A percentile compares a stretch with the other conserved stretches of the same genome.
Evolutionary conservation across 208 protist species (phyloP).

Genomic region (Leishmania martiniquensis): DNA sequence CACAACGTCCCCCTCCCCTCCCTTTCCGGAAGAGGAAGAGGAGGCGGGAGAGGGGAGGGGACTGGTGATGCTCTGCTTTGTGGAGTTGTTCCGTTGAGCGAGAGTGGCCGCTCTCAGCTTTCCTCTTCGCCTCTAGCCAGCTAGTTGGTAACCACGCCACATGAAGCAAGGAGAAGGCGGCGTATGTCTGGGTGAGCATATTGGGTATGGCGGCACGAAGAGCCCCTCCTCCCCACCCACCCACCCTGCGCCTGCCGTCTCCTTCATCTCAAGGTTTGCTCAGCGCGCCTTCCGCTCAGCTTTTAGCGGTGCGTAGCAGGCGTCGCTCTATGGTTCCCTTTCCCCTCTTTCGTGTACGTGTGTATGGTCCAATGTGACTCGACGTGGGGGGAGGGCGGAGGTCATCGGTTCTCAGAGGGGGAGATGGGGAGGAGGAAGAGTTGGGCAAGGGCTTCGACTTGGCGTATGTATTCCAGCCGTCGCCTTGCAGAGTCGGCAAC

Average conservation of each 20-base stretch:
- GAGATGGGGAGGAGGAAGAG: not conserved
- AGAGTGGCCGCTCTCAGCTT: not conserved
- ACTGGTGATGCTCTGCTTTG: too few species aligned
- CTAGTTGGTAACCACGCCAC: not conserved
- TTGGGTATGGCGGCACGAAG: not conserved
- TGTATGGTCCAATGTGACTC: not conserved
- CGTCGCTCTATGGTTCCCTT: not conserved
- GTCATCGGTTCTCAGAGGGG: too few species aligned
- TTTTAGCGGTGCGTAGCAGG: not conserved
- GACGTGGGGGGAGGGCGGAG: too few species aligned
- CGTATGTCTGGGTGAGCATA: not conserved
- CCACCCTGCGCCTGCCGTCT: too few species aligned
- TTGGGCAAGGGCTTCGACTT: not conserved
- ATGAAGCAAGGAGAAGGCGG: not conserved
- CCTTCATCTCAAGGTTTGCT: not conserved
- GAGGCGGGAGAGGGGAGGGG: too few species aligned
- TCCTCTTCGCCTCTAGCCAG: not conserved
- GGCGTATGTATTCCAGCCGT: not conserved
- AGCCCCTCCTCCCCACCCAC: not conserved
- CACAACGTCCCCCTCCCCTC: too few species aligned
- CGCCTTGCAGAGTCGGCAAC: too few species aligned
- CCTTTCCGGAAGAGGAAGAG: too few species aligned
- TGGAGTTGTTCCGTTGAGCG: too few species aligned
- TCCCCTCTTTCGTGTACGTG: not conserved
- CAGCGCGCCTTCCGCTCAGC: not conserved